Percentiles rank a stretch among this genome's conserved stretches.
Conservation (phyloP, 1,284 basidiomycete species). For the Schizophyllum amplum region DNA sequence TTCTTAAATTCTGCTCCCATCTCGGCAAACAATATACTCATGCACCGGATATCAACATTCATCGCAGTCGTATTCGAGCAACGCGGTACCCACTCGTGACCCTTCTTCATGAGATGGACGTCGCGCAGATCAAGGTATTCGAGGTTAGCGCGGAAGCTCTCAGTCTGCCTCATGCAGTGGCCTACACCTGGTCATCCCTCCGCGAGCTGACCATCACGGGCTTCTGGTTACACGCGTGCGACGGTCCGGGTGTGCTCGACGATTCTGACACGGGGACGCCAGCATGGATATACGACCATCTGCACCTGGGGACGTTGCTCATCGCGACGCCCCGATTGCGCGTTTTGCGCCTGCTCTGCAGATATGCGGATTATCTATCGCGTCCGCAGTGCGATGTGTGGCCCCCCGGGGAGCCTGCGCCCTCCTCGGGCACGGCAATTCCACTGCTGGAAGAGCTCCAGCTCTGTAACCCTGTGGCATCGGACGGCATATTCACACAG, state of each 20-base stretch:
- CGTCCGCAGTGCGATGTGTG: neutral
- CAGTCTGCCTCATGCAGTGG: neutral
- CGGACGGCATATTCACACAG: neutral
- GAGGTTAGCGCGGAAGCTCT: neutral
- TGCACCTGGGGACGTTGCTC: neutral
- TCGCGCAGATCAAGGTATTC: neutral
- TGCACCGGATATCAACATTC: neutral
- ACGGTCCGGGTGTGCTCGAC: neutral
- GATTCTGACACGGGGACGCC: neutral
- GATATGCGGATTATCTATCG: neutral
- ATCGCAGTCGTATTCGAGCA: neutral
- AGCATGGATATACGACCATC: neutral
- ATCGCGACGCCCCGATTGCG: neutral
- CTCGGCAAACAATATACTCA: neutral
- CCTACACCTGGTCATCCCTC: neutral
- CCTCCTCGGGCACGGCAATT: neutral
- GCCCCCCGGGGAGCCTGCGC: neutral
- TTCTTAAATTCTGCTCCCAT: neutral
- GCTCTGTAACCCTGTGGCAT: neutral
- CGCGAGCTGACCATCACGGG: neutral
- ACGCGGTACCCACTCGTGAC: neutral
- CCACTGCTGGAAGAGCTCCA: neutral
- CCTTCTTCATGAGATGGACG: neutral
- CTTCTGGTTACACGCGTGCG: neutral
- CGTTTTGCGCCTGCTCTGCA: neutral